Conservation (phyloP, 129 eudicot genomes). For the Tagetes patula region DNA sequence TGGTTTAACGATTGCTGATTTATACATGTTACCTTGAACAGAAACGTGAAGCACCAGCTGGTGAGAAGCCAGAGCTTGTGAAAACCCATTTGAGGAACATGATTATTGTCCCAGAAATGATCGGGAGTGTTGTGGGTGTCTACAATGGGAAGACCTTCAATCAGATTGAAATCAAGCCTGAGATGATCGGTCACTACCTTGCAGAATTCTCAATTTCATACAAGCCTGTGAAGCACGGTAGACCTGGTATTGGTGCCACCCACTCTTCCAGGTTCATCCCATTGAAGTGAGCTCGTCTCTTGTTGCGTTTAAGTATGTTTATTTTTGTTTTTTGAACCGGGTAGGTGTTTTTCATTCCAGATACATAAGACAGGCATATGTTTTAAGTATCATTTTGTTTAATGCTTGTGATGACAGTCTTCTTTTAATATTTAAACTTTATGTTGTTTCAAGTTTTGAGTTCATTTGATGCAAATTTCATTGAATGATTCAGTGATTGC, state of each 20-base stretch:
- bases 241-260: conserved; percentile 99
- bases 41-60: conserved; percentile 96
- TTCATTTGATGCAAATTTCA: background rate
- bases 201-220: conserved; percentile 90
- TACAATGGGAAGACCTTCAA: conserved; percentile 96
- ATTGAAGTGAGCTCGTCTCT: conserved; percentile 53
- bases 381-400: conserved; percentile 9
- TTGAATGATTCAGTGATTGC: background rate
- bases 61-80: conserved; percentile 91
- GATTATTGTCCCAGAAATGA: conserved; percentile 98
- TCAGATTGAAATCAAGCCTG: conserved; percentile 94
- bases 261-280: conserved; percentile 98
- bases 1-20: background rate
- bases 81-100: conserved; percentile 86
- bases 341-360: background rate
- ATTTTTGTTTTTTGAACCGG: conserved; percentile 16
- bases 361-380: conserved; percentile 10
- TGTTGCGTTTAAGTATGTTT: background rate
- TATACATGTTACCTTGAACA: conserved; percentile 12
- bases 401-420: conserved; percentile 13
- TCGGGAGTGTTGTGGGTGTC: conserved; percentile 86
- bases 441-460: conserved; percentile 8
- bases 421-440: background rate
- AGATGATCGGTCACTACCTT: conserved; percentile 91
- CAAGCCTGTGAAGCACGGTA: conserved; percentile 99